Evolutionary conservation across 805 yeast genomes (phyloP).

Genomic region (Tetrapisispora pingtungensis): DNA sequence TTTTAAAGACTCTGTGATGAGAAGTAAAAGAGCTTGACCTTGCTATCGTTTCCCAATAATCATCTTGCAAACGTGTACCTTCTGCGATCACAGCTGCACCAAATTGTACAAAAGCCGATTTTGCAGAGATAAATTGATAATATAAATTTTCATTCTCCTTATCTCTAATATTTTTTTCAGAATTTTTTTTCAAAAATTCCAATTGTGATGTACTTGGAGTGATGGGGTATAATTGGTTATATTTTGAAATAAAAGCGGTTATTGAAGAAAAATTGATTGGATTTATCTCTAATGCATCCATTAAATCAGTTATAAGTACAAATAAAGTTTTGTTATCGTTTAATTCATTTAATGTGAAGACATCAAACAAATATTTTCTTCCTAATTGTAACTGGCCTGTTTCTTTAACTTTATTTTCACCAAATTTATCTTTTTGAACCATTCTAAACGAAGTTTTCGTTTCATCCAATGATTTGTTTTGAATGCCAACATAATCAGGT

Average conservation of each 20-base stretch:
- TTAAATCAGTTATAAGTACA: conserved; percentile 29
- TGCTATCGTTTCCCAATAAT: conserved; percentile 44
- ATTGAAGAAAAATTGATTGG: conserved; percentile 14
- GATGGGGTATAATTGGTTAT: conserved; percentile 31
- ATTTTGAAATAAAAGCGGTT: conserved; percentile 37
- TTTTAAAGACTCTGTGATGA: conserved; percentile 35
- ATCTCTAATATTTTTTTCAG: conserved; percentile 18
- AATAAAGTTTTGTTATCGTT: conserved; percentile 29
- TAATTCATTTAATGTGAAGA: conserved; percentile 28
- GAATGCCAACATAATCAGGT: conserved; percentile 12
- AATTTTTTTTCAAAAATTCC: conserved; percentile 28
- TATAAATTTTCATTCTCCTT: conserved; percentile 17
- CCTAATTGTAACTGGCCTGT: conserved; percentile 33
- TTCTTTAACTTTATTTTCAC: conserved; percentile 36
- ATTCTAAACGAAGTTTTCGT: conserved; percentile 9
- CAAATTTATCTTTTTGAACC: conserved; percentile 31
- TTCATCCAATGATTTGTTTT: conserved; percentile 3
- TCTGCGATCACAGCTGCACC: conserved; percentile 39
- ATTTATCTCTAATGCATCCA: conserved; percentile 32
- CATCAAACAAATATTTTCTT: conserved; percentile 32
- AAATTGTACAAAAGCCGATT: conserved; percentile 38
- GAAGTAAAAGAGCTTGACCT: conserved; percentile 36
- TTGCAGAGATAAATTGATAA: conserved; percentile 30
- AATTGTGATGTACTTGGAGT: conserved; percentile 31
- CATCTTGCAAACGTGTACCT: conserved; percentile 44